Evolutionary conservation across 495 filamentous ascomycete genomes (phyloP), one percentile per base, ranked within the genome.

Genomic region (Penicillium angulare): DNA sequence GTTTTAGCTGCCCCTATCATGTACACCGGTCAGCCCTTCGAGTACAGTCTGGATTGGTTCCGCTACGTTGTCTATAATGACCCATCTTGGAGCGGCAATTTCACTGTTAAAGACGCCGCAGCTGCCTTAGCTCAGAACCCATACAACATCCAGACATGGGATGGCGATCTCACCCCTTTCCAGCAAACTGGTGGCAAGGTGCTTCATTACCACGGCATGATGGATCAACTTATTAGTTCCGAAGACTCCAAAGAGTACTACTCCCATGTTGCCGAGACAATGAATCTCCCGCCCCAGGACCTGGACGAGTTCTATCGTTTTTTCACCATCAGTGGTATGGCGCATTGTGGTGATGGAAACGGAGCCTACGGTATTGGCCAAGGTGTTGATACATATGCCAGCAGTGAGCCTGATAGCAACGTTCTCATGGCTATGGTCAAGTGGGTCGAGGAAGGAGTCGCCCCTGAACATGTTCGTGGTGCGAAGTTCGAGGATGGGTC

Each of bases 221-320:
- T 77, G 55, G 74, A 80, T 53, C 63, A 68, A 21, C 52, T 74
- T 7, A 77, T 77, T 47, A 73, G 66, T 49, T 72, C 68, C 20
- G 67, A 68, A 0, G 59, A 69, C 50, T 75, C 71, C 0, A 76
- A 72, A 43, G 58, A 61, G 35, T 78, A 75, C 55, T 78, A 76
- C 43, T 46, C 64, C 6, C 67, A 70, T 22, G 75, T 83, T 0
- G 54, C 67, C 0, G 53, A 72, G 10, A 70, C 75, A 7, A 79
- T 79, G 74, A 52, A 61, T 3, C 41, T 72, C 12, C 42, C 57
- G 0, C 69, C 74, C 0, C 18, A 59, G 2, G 49, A 75, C 0
- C 59, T 84, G 9, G 81, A 86, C 50, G 69, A 73, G 2, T 85
- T 84, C 59, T 79, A 82, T 39, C 75, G 83, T 42, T 81, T 78